Percentiles rank a stretch among this genome's conserved stretches.
Conservation (phyloP, 345 rosid genomes). For the Tarenaya hassleriana region DNA sequence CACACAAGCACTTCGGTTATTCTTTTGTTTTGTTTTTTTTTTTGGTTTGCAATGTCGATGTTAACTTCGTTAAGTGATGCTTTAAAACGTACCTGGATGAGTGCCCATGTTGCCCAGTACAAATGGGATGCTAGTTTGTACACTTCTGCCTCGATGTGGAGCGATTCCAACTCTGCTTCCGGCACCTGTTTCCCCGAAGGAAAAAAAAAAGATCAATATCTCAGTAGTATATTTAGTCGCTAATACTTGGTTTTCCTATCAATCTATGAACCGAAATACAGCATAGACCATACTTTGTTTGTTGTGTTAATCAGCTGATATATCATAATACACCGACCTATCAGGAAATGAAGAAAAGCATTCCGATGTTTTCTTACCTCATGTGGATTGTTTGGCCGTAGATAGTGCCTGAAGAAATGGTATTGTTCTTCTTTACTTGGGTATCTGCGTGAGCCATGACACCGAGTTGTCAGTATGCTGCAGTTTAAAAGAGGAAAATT, state of each 20-base stretch:
- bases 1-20: slow-evolving; percentile 2
- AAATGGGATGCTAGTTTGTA: slow-evolving; percentile 77
- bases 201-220: not conserved
- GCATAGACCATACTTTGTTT: too few species aligned
- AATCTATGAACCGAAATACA: too few species aligned
- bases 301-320: too few species aligned
- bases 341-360: too few species aligned
- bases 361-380: slow-evolving; percentile 59
- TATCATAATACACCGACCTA: too few species aligned
- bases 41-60: too few species aligned
- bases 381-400: slow-evolving; percentile 58
- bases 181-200: slow-evolving; percentile 49
- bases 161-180: slow-evolving; percentile 53
- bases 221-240: too few species aligned
- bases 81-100: slow-evolving; percentile 66
- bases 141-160: slow-evolving; percentile 59
- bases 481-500: not conserved
- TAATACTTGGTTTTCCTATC: too few species aligned
- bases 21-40: too few species aligned
- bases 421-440: slow-evolving; percentile 79
- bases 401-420: slow-evolving; percentile 83
- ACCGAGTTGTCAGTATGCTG: slow-evolving; percentile 16
- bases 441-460: slow-evolving; percentile 41
- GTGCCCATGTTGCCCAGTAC: slow-evolving; percentile 90
- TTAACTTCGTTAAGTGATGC: not conserved